phyloP scores from a whole-genome alignment of 768 basidiomycete species.

The Trametes meyenii region DNA sequence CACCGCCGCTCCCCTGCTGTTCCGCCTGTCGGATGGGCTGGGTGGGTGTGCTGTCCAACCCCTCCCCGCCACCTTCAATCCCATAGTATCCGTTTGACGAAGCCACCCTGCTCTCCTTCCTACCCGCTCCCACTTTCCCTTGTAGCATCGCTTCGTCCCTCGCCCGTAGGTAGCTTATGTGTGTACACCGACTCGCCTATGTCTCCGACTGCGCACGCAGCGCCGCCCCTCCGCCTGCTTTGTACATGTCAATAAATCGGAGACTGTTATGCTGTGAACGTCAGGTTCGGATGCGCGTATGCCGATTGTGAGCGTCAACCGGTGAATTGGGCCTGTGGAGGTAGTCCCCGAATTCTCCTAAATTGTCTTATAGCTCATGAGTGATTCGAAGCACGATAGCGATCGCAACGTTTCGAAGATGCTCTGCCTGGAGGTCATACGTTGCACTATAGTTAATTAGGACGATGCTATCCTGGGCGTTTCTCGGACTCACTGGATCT shows the following conservation, averaged over 20 bases:
- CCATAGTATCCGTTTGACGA: conserved; percentile 19
- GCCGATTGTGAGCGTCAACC: no score
- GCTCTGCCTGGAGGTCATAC: no score
- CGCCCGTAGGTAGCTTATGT: conserved; percentile 28
- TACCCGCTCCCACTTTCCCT: conserved; percentile 1
- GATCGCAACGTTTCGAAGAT: no score
- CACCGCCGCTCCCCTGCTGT: conserved; percentile 27
- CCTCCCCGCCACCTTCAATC: conserved; percentile 14
- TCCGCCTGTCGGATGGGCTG: background rate
- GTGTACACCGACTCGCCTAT: conserved; percentile 21
- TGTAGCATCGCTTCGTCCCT: conserved; percentile 25
- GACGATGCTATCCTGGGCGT: no score
- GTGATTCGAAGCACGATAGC: no score
- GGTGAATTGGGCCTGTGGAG: no score
- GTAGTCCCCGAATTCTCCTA: no score
- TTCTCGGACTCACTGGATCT: background rate
- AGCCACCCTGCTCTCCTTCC: conserved; percentile 21
- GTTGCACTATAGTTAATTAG: no score
- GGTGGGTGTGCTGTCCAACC: background rate
- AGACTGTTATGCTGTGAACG: conserved; percentile 24
- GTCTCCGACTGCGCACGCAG: conserved; percentile 21
- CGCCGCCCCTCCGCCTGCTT: conserved; percentile 14
- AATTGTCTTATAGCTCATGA: no score
- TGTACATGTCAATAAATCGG: conserved; percentile 25
- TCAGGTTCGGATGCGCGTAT: no score